Percentiles rank a stretch among this genome's conserved stretches.
Conservation (phyloP, 2,329 filamentous ascomycete genomes). For the Ceratocystis variospora region DNA sequence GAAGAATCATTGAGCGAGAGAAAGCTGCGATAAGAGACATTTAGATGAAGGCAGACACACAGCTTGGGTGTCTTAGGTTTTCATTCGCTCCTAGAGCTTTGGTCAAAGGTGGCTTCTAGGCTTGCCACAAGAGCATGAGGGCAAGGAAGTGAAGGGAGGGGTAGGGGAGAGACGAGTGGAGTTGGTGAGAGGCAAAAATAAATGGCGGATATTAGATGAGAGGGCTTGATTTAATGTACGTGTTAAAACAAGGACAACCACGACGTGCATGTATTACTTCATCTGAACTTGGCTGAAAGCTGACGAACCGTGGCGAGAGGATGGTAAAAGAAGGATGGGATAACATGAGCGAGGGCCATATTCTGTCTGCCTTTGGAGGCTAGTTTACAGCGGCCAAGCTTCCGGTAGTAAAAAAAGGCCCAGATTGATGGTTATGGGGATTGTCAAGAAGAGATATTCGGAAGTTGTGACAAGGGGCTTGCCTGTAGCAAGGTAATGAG, state of each 20-base stretch:
- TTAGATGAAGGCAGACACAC: neutral
- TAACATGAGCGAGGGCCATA: neutral
- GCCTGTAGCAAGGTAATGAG: neutral
- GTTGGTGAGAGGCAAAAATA: neutral
- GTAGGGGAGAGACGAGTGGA: neutral
- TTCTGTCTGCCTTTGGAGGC: neutral
- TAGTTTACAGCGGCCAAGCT: neutral
- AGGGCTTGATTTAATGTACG: neutral
- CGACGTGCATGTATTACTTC: neutral
- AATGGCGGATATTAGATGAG: slow-evolving; percentile 7
- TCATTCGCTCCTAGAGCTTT: neutral
- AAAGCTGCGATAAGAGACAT: neutral
- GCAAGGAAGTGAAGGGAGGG: neutral
- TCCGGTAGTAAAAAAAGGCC: slow-evolving; percentile 1
- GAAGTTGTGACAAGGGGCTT: neutral
- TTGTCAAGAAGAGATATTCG: neutral
- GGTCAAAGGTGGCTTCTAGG: neutral
- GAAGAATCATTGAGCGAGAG: neutral
- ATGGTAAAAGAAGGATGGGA: neutral
- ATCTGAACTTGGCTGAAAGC: neutral
- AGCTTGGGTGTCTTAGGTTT: neutral
- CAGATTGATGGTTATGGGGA: neutral
- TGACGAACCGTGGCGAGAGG: neutral
- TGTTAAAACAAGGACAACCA: neutral
- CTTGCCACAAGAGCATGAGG: neutral